Evolutionary conservation across 164 flowering plant genomes (phyloP).

Genomic region (Hamamelis virginiana): DNA sequence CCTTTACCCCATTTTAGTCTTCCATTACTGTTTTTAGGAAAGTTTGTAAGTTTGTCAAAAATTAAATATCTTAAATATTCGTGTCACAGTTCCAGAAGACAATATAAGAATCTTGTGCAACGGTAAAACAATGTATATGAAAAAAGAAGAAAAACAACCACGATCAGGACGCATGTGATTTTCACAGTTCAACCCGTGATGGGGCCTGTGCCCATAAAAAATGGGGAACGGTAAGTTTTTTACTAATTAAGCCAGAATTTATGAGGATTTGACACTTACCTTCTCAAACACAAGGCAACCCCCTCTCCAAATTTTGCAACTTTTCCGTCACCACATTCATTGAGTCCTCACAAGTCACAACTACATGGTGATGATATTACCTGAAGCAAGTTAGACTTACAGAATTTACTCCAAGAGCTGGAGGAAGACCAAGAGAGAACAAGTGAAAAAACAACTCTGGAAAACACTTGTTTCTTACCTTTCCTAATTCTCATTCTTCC

Average conservation of each 20-base stretch:
- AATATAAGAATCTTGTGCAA: not conserved
- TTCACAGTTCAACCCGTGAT: not conserved
- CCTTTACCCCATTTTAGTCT: not conserved
- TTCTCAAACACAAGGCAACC: not conserved
- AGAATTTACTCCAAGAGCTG: too few species aligned
- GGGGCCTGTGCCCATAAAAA: not conserved
- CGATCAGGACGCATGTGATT: not conserved
- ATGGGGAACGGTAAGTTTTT: not conserved
- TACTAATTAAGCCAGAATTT: not conserved
- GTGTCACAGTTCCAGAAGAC: not conserved
- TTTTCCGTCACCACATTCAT: not conserved
- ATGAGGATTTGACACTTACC: not conserved
- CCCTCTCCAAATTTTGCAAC: not conserved
- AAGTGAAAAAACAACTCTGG: too few species aligned
- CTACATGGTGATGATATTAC: not conserved
- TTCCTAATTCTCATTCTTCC: not conserved
- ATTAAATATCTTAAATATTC: not conserved
- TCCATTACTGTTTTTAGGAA: not conserved
- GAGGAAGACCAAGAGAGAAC: too few species aligned
- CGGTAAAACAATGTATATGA: not conserved
- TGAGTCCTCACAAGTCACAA: not conserved
- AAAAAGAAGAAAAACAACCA: not conserved
- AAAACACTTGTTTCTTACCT: not conserved
- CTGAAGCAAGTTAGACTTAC: not conserved
- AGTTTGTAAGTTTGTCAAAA: not conserved